phyloP scores from a whole-genome alignment of 495 filamentous ascomycete genomes.

The Apiosordaria backusii region DNA sequence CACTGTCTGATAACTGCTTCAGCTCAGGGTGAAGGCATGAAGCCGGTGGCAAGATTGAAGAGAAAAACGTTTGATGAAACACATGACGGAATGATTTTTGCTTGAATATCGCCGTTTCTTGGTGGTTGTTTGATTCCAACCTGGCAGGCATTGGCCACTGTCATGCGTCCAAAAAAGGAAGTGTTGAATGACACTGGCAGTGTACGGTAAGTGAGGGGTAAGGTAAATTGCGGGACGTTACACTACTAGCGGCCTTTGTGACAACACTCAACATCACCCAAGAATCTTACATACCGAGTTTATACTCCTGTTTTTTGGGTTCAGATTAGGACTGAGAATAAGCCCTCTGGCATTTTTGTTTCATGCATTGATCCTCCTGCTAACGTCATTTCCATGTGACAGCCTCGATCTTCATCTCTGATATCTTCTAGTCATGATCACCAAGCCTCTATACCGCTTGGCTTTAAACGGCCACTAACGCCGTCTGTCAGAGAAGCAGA shows the following conservation, averaged over 20 bases:
- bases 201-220: background rate
- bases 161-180: background rate
- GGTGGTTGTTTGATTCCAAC: background rate
- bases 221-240: background rate
- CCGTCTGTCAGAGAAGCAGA: constrained; percentile 1
- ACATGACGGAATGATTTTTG: background rate
- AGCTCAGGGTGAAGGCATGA: background rate
- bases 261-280: background rate
- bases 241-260: background rate
- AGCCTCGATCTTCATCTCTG: background rate
- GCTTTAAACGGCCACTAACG: background rate
- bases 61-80: background rate
- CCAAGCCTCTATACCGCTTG: background rate
- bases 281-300: background rate
- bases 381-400: constrained; percentile 1
- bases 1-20: background rate
- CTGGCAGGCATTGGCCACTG: constrained; percentile 3
- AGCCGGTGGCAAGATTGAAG: constrained; percentile 9
- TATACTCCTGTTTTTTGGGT: too few relatives aligned
- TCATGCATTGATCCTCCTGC: background rate
- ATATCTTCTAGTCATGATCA: background rate
- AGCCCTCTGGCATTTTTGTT: background rate
- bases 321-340: too few relatives aligned
- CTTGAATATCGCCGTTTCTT: background rate
- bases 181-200: background rate